phyloP scores from a whole-genome alignment of 208 protist species.

The Crithidia thermophila region DNA sequence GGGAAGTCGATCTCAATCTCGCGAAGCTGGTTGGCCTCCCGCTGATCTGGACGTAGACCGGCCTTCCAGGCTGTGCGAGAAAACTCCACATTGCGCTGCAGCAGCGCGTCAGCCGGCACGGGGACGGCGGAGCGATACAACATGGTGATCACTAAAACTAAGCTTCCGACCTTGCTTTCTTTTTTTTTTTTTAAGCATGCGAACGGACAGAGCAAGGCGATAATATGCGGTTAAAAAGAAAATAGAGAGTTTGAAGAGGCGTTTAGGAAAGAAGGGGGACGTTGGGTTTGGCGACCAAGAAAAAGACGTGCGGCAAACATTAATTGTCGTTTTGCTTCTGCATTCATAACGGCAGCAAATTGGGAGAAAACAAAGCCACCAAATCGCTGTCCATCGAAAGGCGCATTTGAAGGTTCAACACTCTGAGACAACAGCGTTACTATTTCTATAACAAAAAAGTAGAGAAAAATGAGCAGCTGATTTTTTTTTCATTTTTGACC shows the following conservation, averaged over 20 bases:
- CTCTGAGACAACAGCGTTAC: no score
- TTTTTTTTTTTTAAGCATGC: not conserved
- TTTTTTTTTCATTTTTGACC: no score
- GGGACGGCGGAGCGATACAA: conserved; percentile 42
- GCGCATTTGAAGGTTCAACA: no score
- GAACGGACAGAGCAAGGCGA: not conserved
- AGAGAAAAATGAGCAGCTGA: no score
- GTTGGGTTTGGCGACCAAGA: no score
- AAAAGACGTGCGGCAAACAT: no score
- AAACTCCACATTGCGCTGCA: conserved; percentile 71
- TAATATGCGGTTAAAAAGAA: not conserved
- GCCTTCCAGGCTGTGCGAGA: conserved; percentile 60
- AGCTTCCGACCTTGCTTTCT: not conserved
- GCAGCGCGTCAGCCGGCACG: conserved; percentile 61
- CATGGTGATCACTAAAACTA: conserved; percentile 20
- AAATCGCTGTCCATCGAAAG: no score
- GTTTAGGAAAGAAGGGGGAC: no score
- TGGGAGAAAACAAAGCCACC: no score
- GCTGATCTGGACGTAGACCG: conserved; percentile 79
- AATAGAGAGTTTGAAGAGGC: not conserved
- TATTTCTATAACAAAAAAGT: no score
- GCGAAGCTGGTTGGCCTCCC: conserved; percentile 67
- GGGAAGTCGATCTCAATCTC: conserved; percentile 77
- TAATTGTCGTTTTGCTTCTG: no score
- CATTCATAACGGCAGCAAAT: no score